Conservation (phyloP, 371 early-diverging fungal species). For the Mucor circinelloides region DNA sequence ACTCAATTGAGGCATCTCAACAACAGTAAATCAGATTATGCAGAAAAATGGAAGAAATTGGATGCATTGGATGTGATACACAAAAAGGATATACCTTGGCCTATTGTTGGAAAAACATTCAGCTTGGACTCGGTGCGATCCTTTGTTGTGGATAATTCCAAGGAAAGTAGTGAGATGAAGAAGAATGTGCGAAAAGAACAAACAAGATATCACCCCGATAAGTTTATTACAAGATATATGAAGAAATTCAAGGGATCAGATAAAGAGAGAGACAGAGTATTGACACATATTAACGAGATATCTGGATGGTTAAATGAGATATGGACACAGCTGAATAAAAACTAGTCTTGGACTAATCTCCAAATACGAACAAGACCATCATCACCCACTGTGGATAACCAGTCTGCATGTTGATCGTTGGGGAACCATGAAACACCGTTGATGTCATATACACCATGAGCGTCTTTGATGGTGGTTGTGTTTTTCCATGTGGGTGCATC, state of each 20-base stretch:
- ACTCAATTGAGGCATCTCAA: neutral
- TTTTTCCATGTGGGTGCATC: slow-evolving; percentile 38
- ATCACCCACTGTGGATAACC: slow-evolving; percentile 88
- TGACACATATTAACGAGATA: slow-evolving; percentile 33
- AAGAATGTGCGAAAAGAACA: slow-evolving; percentile 48
- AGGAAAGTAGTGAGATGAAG: slow-evolving; percentile 15
- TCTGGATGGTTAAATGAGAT: slow-evolving; percentile 49
- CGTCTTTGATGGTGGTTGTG: slow-evolving; percentile 49
- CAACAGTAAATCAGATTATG: slow-evolving; percentile 10
- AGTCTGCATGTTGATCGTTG: slow-evolving; percentile 54
- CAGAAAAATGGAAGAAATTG: slow-evolving; percentile 29
- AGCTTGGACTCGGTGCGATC: slow-evolving; percentile 14
- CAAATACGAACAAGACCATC: slow-evolving; percentile 86
- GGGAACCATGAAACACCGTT: slow-evolving; percentile 92
- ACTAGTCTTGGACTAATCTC: slow-evolving; percentile 40
- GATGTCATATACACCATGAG: slow-evolving; percentile 86
- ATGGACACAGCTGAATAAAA: slow-evolving; percentile 21
- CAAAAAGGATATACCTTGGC: slow-evolving; percentile 48
- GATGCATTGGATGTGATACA: slow-evolving; percentile 13
- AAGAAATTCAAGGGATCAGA: slow-evolving; percentile 32
- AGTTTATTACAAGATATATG: slow-evolving; percentile 40
- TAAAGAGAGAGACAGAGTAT: slow-evolving; percentile 27
- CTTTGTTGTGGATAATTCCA: slow-evolving; percentile 23
- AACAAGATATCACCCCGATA: slow-evolving; percentile 50
- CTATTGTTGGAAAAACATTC: slow-evolving; percentile 16